Evolutionary conservation across 768 basidiomycete genomes (phyloP).

Genomic region (Galerina sulciceps): DNA sequence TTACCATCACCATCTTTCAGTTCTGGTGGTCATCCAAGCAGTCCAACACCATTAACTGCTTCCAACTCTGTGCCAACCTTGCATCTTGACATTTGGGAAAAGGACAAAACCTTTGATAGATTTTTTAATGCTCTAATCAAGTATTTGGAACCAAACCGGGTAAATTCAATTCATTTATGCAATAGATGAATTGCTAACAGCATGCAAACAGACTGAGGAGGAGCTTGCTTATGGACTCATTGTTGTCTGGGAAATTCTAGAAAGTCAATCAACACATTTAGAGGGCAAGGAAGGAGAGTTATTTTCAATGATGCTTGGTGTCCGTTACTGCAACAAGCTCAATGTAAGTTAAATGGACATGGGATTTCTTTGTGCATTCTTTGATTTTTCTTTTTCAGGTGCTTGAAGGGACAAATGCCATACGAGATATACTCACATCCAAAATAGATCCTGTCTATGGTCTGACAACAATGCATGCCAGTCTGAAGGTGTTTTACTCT

Average conservation of each 20-base stretch:
- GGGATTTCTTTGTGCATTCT: too few relatives aligned
- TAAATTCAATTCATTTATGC: conserved; percentile 34
- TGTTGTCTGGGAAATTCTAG: conserved; percentile 82
- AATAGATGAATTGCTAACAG: neutral
- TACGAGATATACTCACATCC: conserved; percentile 74
- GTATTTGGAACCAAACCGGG: conserved; percentile 67
- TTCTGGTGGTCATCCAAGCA: conserved; percentile 53
- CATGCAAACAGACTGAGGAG: conserved; percentile 55
- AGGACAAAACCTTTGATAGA: conserved; percentile 69
- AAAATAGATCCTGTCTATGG: conserved; percentile 86
- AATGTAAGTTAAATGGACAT: conserved; percentile 56
- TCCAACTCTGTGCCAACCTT: conserved; percentile 47
- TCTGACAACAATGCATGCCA: conserved; percentile 80
- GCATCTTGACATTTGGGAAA: conserved; percentile 71
- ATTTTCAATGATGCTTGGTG: conserved; percentile 68
- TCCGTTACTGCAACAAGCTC: conserved; percentile 73
- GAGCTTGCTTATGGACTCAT: conserved; percentile 80
- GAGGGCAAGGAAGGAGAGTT: conserved; percentile 83
- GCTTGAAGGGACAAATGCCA: conserved; percentile 80
- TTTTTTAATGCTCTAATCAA: conserved; percentile 68
- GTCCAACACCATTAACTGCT: conserved; percentile 58
- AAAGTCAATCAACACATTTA: conserved; percentile 70
- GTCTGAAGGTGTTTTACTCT: conserved; percentile 64
- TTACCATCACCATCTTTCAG: conserved; percentile 54
- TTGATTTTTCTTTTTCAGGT: conserved; percentile 62